Percentiles rank a stretch among this genome's conserved stretches.
These are phyloP conservation scores for Phytophthora niederhauseri DNA, from an alignment of 352 stramenopile species.

Conservation along the genomic window DNA sequence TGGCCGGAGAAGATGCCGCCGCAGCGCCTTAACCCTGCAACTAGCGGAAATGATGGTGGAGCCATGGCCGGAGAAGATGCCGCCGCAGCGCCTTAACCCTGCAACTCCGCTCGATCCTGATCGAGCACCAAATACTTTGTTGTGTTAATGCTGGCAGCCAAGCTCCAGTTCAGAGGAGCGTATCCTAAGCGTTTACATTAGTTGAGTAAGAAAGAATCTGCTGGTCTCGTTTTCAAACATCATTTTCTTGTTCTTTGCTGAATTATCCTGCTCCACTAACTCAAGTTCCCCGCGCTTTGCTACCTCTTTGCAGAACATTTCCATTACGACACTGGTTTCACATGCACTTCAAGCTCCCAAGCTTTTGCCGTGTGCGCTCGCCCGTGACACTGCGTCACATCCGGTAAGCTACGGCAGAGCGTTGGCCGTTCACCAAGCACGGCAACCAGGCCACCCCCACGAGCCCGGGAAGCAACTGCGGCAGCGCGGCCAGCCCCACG, in stretches of 20 bases:
- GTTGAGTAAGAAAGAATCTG: too few relatives aligned
- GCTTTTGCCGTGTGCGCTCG: neutral
- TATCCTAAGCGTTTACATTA: too few relatives aligned
- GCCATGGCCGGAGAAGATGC: neutral
- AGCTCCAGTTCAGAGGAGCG: too few relatives aligned
- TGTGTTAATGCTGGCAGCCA: neutral
- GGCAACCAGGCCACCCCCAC: constrained; percentile 32
- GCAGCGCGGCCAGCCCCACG: constrained; percentile 29
- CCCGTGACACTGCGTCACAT: neutral
- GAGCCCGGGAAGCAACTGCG: constrained; percentile 27
- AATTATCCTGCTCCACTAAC: neutral
- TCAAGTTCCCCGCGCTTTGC: neutral
- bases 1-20: too few relatives aligned
- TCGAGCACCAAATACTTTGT: neutral
- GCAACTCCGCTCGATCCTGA: neutral
- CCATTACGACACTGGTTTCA: neutral
- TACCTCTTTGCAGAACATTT: too few relatives aligned
- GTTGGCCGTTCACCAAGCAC: constrained; percentile 4
- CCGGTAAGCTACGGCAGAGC: neutral
- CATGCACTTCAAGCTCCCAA: neutral
- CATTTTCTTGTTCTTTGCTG: constrained; percentile 1
- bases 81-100: neutral
- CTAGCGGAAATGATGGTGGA: neutral
- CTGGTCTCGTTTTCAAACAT: neutral
- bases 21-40: too few relatives aligned